Percentiles rank a stretch among this genome's conserved stretches.
phyloP scores from a whole-genome alignment of 768 basidiomycete genomes.

The Brasilioporus rufonigricans region DNA sequence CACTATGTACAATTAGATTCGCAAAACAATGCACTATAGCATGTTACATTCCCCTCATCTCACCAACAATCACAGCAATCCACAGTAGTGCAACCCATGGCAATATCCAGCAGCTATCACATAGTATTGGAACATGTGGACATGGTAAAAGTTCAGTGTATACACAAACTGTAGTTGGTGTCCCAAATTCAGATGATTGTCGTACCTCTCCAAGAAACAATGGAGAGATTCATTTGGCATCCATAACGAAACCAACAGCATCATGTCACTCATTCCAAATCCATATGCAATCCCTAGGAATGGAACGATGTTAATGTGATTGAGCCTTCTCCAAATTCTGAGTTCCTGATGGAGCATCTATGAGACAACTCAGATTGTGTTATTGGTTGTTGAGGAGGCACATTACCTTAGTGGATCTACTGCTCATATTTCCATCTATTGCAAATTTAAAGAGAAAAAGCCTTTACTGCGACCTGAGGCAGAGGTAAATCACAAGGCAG shows the following conservation, averaged over 20 bases:
- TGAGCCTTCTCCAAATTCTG: background rate
- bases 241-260: slow-evolving; percentile 32
- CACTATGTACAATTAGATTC: no score
- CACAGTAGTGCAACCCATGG: background rate
- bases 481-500: background rate
- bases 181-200: background rate
- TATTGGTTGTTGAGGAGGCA: background rate
- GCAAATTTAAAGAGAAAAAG: slow-evolving; percentile 8
- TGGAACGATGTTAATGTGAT: slow-evolving; percentile 24
- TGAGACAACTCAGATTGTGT: background rate
- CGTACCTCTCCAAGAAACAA: slow-evolving; percentile 9
- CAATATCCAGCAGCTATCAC: background rate
- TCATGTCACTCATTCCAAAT: slow-evolving; percentile 22
- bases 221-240: slow-evolving; percentile 25
- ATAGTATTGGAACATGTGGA: background rate
- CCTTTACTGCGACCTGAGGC: slow-evolving; percentile 24
- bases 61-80: background rate
- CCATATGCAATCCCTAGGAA: slow-evolving; percentile 12
- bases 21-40: no score
- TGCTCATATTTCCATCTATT: background rate
- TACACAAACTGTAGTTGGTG: slow-evolving; percentile 11
- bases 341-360: slow-evolving; percentile 28
- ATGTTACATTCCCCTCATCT: no score
- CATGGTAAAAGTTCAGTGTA: background rate
- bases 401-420: background rate